phyloP scores from a whole-genome alignment of 257 asterid species.

The Penstemon newberryi region DNA sequence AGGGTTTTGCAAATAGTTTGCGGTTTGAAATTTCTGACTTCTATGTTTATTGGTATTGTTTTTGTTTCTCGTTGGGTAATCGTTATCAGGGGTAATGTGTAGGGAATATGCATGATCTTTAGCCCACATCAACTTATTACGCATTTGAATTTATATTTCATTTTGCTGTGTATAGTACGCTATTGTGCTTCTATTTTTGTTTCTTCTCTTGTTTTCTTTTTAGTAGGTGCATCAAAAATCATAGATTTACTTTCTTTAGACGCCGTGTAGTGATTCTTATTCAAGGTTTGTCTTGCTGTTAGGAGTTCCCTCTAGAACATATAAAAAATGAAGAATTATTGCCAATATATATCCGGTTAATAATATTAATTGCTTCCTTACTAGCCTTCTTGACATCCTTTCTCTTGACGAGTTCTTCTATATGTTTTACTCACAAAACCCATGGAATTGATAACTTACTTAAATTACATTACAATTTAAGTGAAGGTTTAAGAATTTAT shows the following conservation, averaged over 20 bases:
- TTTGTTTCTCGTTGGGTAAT: constrained; percentile 19
- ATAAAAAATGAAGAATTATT: background rate
- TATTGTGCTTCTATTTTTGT: background rate
- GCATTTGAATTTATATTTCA: no score
- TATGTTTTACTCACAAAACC: background rate
- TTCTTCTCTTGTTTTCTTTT: background rate
- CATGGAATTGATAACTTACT: background rate
- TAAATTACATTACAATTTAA: background rate
- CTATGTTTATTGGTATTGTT: background rate
- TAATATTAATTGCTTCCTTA: background rate
- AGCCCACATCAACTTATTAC: no score
- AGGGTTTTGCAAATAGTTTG: background rate
- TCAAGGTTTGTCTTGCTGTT: no score
- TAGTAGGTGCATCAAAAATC: no score
- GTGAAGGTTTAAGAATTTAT: constrained; percentile 10
- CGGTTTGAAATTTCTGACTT: constrained; percentile 3
- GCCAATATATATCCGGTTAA: background rate
- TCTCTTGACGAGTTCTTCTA: background rate
- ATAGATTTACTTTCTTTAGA: no score
- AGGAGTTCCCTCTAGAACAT: no score
- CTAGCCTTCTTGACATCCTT: background rate
- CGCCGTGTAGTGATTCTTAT: background rate
- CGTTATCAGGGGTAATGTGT: constrained; percentile 13
- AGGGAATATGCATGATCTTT: no score
- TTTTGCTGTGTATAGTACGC: no score